These are phyloP conservation scores for Fraxinus greggii DNA, from an alignment of 305 asterid genomes.

Conservation along the genomic window DNA sequence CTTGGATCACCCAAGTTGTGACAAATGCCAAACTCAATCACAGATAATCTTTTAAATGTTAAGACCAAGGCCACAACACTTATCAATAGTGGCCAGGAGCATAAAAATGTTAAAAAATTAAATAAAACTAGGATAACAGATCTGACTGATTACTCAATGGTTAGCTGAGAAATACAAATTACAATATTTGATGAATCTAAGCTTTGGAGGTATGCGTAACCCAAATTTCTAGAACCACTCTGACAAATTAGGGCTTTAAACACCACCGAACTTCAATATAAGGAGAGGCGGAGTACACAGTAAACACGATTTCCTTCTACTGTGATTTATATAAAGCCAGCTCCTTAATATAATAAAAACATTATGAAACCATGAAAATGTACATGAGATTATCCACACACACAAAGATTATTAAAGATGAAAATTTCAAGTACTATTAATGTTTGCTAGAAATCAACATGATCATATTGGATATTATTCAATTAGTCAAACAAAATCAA, in stretches of 20 bases:
- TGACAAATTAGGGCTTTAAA: conserved; percentile 47
- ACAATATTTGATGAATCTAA: not conserved
- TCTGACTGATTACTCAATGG: not conserved
- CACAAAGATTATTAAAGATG: too few relatives aligned
- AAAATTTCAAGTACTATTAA: not conserved
- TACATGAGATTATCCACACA: not conserved
- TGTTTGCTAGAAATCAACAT: not conserved
- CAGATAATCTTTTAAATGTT: not conserved
- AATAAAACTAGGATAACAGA: too few relatives aligned
- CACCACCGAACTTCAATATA: conserved; percentile 43
- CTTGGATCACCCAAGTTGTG: not conserved
- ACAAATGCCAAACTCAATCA: not conserved
- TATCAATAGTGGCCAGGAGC: too few relatives aligned
- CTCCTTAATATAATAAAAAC: conserved; percentile 16
- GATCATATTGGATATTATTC: too few relatives aligned
- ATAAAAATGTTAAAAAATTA: too few relatives aligned
- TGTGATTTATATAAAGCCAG: conserved; percentile 14
- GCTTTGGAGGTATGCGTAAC: conserved; percentile 56
- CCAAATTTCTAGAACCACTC: conserved; percentile 31
- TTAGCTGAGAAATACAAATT: not conserved
- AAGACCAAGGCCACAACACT: not conserved
- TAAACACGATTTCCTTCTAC: conserved; percentile 24
- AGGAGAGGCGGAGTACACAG: conserved; percentile 37
- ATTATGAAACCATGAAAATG: not conserved
- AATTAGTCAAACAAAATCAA: too few relatives aligned